A percentile compares a stretch with the other conserved stretches of the same genome.
Evolutionary conservation across 495 filamentous ascomycete species (phyloP).

Genomic region (Aspergillus avenaceus): DNA sequence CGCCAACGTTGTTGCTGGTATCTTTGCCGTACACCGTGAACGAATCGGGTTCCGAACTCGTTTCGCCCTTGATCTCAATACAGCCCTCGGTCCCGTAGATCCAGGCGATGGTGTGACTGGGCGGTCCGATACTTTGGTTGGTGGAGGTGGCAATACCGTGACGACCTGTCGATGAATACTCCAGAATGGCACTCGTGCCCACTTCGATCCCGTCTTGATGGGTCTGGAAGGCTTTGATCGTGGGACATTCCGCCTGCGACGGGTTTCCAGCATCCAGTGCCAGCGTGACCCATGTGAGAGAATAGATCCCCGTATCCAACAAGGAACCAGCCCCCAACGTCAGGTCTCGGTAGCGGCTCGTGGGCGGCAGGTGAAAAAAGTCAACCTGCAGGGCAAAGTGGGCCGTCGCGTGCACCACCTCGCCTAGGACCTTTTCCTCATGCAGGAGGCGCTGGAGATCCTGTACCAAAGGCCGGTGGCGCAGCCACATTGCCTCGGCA

Average conservation of each 20-base stretch:
- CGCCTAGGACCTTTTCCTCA: slow-evolving; percentile 55
- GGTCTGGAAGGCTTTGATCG: slow-evolving; percentile 13
- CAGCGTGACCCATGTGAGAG: slow-evolving; percentile 18
- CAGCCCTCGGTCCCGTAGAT: slow-evolving; percentile 18
- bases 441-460: slow-evolving; percentile 59
- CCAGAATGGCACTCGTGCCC: slow-evolving; percentile 14
- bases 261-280: slow-evolving; percentile 6
- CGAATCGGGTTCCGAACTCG: slow-evolving; percentile 13
- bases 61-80: slow-evolving; percentile 16
- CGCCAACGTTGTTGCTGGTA: too few relatives aligned
- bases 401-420: slow-evolving; percentile 61
- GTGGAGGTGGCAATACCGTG: slow-evolving; percentile 21
- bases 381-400: slow-evolving; percentile 45
- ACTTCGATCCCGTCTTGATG: slow-evolving; percentile 20
- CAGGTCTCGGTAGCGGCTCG: slow-evolving; percentile 68
- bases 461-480: slow-evolving; percentile 68
- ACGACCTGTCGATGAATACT: slow-evolving; percentile 8
- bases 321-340: slow-evolving; percentile 54
- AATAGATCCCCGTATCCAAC: slow-evolving; percentile 22
- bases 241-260: slow-evolving; percentile 1
- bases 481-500: slow-evolving; percentile 85
- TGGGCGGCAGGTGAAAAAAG: slow-evolving; percentile 31
- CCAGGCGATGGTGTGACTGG: slow-evolving; percentile 7
- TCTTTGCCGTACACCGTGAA: slow-evolving; percentile 18
- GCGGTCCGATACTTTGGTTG: slow-evolving; percentile 6